Conservation (phyloP, 2,329 filamentous ascomycete genomes). For the Whalleya microplaca region DNA sequence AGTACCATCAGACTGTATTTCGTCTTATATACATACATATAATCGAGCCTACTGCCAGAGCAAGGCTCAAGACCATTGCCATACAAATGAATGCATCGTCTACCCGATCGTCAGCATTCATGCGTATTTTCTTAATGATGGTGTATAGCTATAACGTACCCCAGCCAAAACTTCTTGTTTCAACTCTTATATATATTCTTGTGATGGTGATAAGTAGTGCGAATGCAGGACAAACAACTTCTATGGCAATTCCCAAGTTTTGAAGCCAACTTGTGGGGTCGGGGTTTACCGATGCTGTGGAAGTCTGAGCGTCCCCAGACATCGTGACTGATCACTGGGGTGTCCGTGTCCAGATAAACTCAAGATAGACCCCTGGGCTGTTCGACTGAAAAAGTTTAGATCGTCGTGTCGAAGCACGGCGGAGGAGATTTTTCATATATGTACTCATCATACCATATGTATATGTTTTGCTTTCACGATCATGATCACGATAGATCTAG, state of each 20-base stretch:
- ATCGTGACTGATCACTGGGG: slow-evolving; percentile 17
- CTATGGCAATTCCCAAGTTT: slow-evolving; percentile 32
- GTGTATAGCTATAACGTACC: slow-evolving; percentile 25
- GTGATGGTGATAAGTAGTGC: slow-evolving; percentile 34
- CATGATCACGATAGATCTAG: background rate
- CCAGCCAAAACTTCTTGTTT: slow-evolving; percentile 34
- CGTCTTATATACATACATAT: slow-evolving; percentile 15
- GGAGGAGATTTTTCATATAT: slow-evolving; percentile 16
- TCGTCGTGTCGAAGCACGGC: slow-evolving; percentile 7
- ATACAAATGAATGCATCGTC: slow-evolving; percentile 34
- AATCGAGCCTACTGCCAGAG: slow-evolving; percentile 22
- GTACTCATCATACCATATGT: background rate
- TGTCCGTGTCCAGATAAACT: slow-evolving; percentile 17
- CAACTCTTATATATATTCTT: slow-evolving; percentile 36
- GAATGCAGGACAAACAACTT: slow-evolving; percentile 39
- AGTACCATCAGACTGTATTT: background rate
- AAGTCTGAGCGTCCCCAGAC: slow-evolving; percentile 6
- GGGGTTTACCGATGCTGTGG: slow-evolving; percentile 9
- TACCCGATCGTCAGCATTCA: slow-evolving; percentile 11
- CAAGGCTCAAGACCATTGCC: slow-evolving; percentile 27
- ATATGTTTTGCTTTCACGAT: background rate
- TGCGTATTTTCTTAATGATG: background rate
- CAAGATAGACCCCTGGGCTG: slow-evolving; percentile 12
- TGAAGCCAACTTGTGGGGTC: slow-evolving; percentile 27
- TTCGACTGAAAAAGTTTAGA: slow-evolving; percentile 20